Evolutionary conservation across 2,329 filamentous ascomycete genomes (phyloP), one percentile per base, ranked within the genome.

Genomic region (Onygenales sp.): DNA sequence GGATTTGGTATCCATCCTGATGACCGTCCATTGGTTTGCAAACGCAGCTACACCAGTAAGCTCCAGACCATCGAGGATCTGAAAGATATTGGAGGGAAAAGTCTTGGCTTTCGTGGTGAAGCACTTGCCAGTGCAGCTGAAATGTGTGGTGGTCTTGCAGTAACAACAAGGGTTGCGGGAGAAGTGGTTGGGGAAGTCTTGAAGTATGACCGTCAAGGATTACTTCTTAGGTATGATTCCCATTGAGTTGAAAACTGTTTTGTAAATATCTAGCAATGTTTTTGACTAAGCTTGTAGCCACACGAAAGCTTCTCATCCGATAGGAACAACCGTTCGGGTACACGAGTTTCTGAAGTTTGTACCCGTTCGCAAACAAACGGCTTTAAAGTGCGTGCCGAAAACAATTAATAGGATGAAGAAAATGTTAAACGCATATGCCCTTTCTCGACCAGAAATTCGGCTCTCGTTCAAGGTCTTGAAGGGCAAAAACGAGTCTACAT

Each of bases 41-140:
- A 73, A 57, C 75, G 77, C 50, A 75, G 80, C 57, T 83, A 75
- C 59, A 86, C 83, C 0, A 85, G 81, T 69, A 86, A 86, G 68
- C 81, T 86, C 48, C 68, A 72, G 42, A 74, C 76, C 27, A 70
- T 81, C 47, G 71, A 78, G 1, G 82, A 86, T 57, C 66, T 85
- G 45, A 72, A 67, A 54, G 69, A 71, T 21, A 64, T 84, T 14
- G 80, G 81, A 33, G 76, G 80, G 0, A 75, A 69, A 13, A 81
- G 75, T 43, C 70, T 86, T 10, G 83, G 83, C 2, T 86, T 86
- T 60, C 72, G 83, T 51, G 83, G 83, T 13, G 80, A 84, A 64
- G 83, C 83, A 2, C 68, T 86, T 55, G 79, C 82, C 2, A 84
- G 81, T 61, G 73, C 79, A 52, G 79, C 78, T 9, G 80, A 83